Evolutionary conservation across 768 basidiomycete genomes (phyloP), one percentile per base, ranked within the genome.

Genomic region (Hygrophorus russula): DNA sequence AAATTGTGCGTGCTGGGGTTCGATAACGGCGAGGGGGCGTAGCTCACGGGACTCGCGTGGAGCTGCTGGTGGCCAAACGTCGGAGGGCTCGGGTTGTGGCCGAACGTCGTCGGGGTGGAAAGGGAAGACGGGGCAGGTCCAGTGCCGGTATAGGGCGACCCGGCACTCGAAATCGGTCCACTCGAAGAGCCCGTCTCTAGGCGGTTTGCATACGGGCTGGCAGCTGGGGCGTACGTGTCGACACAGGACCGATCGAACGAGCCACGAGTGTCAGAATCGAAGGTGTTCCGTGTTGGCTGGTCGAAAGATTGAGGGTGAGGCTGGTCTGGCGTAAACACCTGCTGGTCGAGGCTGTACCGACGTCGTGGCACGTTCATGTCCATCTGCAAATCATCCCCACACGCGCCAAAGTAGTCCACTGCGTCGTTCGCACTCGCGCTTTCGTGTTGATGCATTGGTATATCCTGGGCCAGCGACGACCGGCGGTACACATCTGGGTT

Each of bases 391-490:
- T 32, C 45, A 7, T 48, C 37, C 33, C 44, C 46, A 14, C 40
- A 0, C 11, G 36, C 28, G 18, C 42, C 44, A 41, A 47, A 18
- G 32, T 47, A 57, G 4, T 56, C 52, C 35, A 48, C 14, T 9
- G 14, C 28, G 24, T 7, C 24, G 7, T 24, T 24, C 24, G 7
- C 3, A 24, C 7, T 24, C 7, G 24, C 7, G 7, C 7, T 7
- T 7, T 24, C 30, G n/a, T 53, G 36, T 30, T 50, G 51, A 35
- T 51, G 18, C 18, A 45, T 48, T 37, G 46, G 44, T n/a, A 48
- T 35, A 17, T 55, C 55, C 31, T 42, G 51, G 32, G 48, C 43
- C 10, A 58, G 60, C 3, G 56, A 58, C 14, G 59, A 59, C 15
- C 60, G 49, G 5, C 58, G 59, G 31, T 57, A 24, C 24, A 24